These are phyloP conservation scores for Cruciata laevipes DNA, from an alignment of 257 asterid species.

Conservation along the genomic window DNA sequence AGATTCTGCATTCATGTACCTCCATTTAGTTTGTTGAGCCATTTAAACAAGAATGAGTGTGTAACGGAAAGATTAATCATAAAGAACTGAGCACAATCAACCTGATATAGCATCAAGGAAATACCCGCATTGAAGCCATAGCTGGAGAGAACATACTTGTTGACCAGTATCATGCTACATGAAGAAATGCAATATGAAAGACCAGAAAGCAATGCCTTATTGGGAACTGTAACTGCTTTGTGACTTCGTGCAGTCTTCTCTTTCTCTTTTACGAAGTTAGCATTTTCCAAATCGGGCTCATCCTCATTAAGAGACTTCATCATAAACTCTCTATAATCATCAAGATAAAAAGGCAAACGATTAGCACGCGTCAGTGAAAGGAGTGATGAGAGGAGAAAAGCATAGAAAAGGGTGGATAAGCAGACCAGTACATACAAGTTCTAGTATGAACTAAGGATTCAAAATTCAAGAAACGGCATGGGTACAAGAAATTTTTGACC, in stretches of 20 bases:
- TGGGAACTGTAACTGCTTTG: conserved; percentile 32
- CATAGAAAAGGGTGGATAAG: not conserved
- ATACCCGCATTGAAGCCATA: conserved; percentile 84
- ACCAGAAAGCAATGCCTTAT: conserved; percentile 77
- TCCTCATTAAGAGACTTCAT: conserved; percentile 41
- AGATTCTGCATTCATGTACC: conserved; percentile 57
- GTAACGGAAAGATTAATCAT: not conserved
- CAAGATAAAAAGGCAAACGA: conserved; percentile 15
- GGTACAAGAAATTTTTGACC: no score
- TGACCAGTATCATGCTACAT: conserved; percentile 84
- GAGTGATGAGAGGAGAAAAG: not conserved
- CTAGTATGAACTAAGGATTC: no score
- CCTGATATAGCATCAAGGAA: conserved; percentile 96
- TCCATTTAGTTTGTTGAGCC: not conserved
- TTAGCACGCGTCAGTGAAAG: conserved; percentile 1
- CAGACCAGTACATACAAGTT: not conserved
- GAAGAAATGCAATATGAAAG: conserved; percentile 80
- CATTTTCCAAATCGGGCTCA: conserved; percentile 61
- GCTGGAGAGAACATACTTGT: conserved; percentile 88
- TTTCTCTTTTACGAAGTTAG: conserved; percentile 42
- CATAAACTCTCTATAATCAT: conserved; percentile 35
- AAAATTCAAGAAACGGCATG: not conserved
- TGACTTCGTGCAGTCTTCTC: conserved; percentile 40
- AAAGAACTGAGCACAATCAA: conserved; percentile 15
- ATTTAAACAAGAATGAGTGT: not conserved